Evolutionary conservation across 106 monocot genomes (phyloP), one percentile per base, ranked within the genome.

Genomic region (Allium cepa): DNA sequence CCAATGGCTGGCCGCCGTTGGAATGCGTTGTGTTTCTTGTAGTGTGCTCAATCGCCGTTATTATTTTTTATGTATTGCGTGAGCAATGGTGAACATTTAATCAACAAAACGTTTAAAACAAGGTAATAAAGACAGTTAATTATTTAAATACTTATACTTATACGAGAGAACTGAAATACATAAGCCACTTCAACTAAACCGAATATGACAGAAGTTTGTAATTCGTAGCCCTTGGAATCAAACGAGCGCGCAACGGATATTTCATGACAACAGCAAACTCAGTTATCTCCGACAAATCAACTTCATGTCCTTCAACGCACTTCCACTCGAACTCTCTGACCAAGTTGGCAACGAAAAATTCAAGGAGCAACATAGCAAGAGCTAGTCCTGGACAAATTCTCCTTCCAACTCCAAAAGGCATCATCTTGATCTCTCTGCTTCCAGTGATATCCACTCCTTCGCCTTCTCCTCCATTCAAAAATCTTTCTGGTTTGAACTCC

Each of bases 401-500:
- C 50, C 74, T 72, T 48, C 71, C 75, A 1, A 49, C 73, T 7
- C 79, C 65, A 47, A 57, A 71, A 15, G 53, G 62, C 76, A 72
- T 75, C 63, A 77, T 69, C 68, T 61, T 80, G 49, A 79, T 80
- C 63, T 72, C 81, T 26, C 62, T 64, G 26, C 59, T 77, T 65
- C 71, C 64, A 2, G 59, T 65, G 27, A 77, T 49, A 50, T 77
- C 71, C 47, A 71, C 70, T 26, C 48, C 58, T 36, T 77, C 57
- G 8, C 67, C 67, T 5, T 22, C 53, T 4, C 49, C 46, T 0
- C 66, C 75, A 12, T 49, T 28, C 62, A 82, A 47, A 64, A 78
- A 82, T 46, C 82, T 59, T 57, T 78, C 82, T 27, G 77, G 77
- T 51, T 11, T 17, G 50, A 82, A 82, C 73, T 77, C 73, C 63